Conservation (phyloP, 1,284 basidiomycete species). For the Pseudozyma sp. region DNA sequence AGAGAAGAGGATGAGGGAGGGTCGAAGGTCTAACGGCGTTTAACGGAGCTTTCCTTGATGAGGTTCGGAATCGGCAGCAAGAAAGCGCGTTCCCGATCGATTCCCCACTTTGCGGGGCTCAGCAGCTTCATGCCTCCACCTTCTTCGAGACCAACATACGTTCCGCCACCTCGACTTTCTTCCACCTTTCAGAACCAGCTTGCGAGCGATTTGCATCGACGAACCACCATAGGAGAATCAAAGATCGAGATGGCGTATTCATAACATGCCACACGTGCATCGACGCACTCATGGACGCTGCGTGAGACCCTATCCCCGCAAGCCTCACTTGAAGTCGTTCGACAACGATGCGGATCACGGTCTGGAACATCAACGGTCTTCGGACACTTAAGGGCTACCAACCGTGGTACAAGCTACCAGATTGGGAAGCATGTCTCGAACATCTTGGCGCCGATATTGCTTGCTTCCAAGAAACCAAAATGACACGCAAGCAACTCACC, state of each 20-base stretch:
- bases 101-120: background rate
- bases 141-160: conserved; percentile 11
- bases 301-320: background rate
- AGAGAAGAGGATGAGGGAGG: too few species aligned
- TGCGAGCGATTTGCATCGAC: too few species aligned
- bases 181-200: background rate
- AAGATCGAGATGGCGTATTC: background rate
- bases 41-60: too few species aligned
- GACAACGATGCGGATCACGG: conserved; percentile 51
- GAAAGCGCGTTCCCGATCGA: conserved; percentile 4
- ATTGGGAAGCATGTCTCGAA: conserved; percentile 64
- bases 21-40: too few species aligned
- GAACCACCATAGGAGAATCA: too few species aligned
- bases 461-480: conserved; percentile 67
- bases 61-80: too few species aligned
- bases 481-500: conserved; percentile 64
- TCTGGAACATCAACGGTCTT: conserved; percentile 68
- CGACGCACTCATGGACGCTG: background rate
- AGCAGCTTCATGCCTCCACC: conserved; percentile 12
- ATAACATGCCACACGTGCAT: conserved; percentile 4
- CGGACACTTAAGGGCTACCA: conserved; percentile 64
- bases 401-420: conserved; percentile 61
- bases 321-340: background rate
- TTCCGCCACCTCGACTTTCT: conserved; percentile 2
- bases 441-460: conserved; percentile 62